Evolutionary conservation across 805 yeast genomes (phyloP).

Genomic region (Clavispora carvajalis): DNA sequence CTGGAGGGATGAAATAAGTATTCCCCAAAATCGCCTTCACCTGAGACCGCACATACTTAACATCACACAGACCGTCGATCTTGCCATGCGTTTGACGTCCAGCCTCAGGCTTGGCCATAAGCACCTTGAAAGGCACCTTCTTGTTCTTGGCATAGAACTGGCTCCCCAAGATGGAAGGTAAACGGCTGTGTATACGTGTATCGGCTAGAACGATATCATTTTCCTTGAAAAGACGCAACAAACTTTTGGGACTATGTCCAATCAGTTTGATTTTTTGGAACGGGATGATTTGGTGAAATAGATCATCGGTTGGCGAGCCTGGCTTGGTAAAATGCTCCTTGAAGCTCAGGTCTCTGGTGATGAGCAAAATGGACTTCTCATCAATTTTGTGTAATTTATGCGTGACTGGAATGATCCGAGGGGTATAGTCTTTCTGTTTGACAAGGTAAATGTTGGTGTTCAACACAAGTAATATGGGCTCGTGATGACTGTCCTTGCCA

Average conservation of each 20-base stretch:
- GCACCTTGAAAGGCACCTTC: constrained; percentile 63
- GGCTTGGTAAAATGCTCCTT: constrained; percentile 43
- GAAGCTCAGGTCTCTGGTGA: constrained; percentile 65
- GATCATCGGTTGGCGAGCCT: constrained; percentile 53
- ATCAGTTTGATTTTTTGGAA: constrained; percentile 50
- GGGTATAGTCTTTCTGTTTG: constrained; percentile 43
- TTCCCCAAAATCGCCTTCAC: constrained; percentile 58
- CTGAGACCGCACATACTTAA: constrained; percentile 59
- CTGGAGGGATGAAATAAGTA: constrained; percentile 54
- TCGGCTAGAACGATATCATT: constrained; percentile 68
- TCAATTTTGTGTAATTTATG: constrained; percentile 46
- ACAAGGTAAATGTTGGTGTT: constrained; percentile 44
- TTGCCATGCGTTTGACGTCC: constrained; percentile 39
- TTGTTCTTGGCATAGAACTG: constrained; percentile 60
- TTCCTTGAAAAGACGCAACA: constrained; percentile 49
- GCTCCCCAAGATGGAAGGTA: constrained; percentile 55
- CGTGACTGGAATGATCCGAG: constrained; percentile 56
- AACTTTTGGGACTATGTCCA: constrained; percentile 37
- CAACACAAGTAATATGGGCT: constrained; percentile 38
- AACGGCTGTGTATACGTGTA: constrained; percentile 55
- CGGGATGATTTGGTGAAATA: constrained; percentile 56
- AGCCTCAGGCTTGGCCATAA: constrained; percentile 44
- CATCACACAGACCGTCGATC: constrained; percentile 55
- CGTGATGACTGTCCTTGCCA: constrained; percentile 2
- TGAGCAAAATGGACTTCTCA: constrained; percentile 49